phyloP scores from a whole-genome alignment of 352 stramenopile genomes.

The Pythium biforme region DNA sequence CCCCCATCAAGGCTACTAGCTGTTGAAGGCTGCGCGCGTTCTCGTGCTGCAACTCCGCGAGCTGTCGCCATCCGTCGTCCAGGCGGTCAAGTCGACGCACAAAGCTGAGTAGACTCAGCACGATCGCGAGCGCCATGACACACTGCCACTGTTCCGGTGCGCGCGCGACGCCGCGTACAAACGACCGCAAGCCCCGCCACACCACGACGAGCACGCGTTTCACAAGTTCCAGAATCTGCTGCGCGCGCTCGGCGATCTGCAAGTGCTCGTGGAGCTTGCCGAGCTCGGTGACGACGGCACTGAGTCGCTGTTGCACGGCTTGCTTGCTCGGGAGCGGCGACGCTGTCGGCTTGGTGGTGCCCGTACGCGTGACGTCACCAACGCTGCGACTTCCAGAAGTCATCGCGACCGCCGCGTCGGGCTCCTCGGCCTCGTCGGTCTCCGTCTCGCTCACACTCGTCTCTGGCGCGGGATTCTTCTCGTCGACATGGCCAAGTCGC shows the following conservation, averaged over 20 bases:
- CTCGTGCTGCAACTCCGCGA: conserved; percentile 8
- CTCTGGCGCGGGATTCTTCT: conserved; percentile 6
- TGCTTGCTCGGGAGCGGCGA: not conserved
- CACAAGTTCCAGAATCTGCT: not conserved
- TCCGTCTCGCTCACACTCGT: conserved; percentile 7
- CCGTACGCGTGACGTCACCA: no score
- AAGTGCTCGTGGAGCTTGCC: not conserved
- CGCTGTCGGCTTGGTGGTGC: not conserved
- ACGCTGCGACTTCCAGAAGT: no score
- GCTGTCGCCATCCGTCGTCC: conserved; percentile 1
- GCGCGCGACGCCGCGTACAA: not conserved
- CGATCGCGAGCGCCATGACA: not conserved
- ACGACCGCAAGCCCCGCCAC: not conserved
- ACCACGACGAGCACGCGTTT: not conserved
- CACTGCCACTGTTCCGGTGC: conserved; percentile 10
- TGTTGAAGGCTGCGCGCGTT: conserved; percentile 12
- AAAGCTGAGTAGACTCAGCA: conserved; percentile 6
- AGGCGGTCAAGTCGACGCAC: conserved; percentile 2
- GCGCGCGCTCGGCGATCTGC: not conserved
- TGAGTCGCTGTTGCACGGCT: not conserved
- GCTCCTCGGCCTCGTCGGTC: not conserved
- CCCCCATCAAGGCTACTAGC: conserved; percentile 1
- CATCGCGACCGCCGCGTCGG: no score
- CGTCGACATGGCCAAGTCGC: conserved; percentile 3
- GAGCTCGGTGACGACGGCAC: not conserved